Evolutionary conservation across 305 asterid genomes (phyloP).

Genomic region (Ilex paraguariensis): DNA sequence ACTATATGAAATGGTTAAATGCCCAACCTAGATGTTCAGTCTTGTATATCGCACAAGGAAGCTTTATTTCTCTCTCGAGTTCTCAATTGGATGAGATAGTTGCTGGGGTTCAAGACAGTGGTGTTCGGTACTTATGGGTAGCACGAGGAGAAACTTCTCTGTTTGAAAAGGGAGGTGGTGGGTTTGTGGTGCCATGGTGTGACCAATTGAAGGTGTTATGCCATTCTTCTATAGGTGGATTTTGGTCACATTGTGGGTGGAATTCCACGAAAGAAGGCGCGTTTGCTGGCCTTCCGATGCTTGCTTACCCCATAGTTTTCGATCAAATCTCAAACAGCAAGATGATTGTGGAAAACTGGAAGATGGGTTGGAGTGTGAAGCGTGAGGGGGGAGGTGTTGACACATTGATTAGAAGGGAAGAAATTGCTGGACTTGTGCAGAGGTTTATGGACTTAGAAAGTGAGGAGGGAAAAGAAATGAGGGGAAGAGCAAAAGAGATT

Average conservation of each 20-base stretch:
- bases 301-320: constrained; percentile 40
- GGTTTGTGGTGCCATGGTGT: constrained; percentile 52
- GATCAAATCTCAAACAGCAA: constrained; percentile 45
- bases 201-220: constrained; percentile 46
- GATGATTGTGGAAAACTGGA: constrained; percentile 49
- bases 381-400: constrained; percentile 17
- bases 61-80: constrained; percentile 41
- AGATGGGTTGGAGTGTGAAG: constrained; percentile 44
- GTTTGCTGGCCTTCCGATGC: constrained; percentile 46
- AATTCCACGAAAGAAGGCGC: constrained; percentile 46
- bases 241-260: constrained; percentile 70
- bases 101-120: constrained; percentile 37
- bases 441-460: constrained; percentile 45
- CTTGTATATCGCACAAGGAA: constrained; percentile 46
- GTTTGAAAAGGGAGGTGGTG: constrained; percentile 27
- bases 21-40: constrained; percentile 42
- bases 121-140: constrained; percentile 58
- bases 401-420: constrained; percentile 18
- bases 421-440: constrained; percentile 26
- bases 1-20: constrained; percentile 40
- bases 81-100: constrained; percentile 56
- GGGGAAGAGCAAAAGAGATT: constrained; percentile 24
- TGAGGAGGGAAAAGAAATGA: constrained; percentile 32
- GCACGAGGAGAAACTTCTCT: constrained; percentile 47
- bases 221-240: constrained; percentile 50